These are phyloP conservation scores for Penicillium sp. DNA, from an alignment of 2,329 filamentous ascomycete species.

Conservation along the genomic window DNA sequence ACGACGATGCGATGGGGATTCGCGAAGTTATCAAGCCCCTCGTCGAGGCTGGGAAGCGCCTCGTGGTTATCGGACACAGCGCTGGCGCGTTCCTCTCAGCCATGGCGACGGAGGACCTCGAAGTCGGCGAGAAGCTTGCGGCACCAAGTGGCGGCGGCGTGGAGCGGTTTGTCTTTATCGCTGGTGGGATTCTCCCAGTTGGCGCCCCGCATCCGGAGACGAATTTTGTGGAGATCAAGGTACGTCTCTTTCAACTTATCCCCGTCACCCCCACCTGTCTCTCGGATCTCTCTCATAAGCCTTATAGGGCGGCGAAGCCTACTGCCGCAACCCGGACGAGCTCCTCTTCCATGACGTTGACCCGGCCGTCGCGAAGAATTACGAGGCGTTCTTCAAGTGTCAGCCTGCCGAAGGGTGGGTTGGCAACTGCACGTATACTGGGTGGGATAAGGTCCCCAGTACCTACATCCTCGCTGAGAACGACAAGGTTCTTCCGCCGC, in stretches of 20 bases:
- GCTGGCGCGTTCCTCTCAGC: slow-evolving; percentile 3
- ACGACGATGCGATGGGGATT: slow-evolving; percentile 4
- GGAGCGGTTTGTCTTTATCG: slow-evolving; percentile 9
- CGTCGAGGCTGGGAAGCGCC: background rate
- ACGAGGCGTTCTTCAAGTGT: background rate
- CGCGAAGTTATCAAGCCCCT: background rate
- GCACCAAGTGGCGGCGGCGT: background rate
- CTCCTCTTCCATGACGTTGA: slow-evolving; percentile 6
- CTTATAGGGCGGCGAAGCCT: background rate
- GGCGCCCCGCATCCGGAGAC: background rate
- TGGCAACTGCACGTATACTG: slow-evolving; percentile 2
- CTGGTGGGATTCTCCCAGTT: slow-evolving; percentile 6
- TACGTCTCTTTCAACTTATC: background rate
- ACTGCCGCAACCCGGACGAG: background rate
- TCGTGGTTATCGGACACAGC: slow-evolving; percentile 4
- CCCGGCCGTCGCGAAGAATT: background rate
- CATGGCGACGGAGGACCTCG: slow-evolving; percentile 3
- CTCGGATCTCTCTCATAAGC: background rate
- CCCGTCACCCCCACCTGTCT: no score
- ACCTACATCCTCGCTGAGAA: slow-evolving; percentile 5
- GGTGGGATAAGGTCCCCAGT: slow-evolving; percentile 12
- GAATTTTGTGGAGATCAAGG: background rate
- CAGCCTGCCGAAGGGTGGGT: slow-evolving; percentile 11
- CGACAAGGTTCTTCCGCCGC: background rate
- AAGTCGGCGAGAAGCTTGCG: background rate